Evolutionary conservation across 768 basidiomycete genomes (phyloP).

Genomic region (Rhodotorula toruloides): DNA sequence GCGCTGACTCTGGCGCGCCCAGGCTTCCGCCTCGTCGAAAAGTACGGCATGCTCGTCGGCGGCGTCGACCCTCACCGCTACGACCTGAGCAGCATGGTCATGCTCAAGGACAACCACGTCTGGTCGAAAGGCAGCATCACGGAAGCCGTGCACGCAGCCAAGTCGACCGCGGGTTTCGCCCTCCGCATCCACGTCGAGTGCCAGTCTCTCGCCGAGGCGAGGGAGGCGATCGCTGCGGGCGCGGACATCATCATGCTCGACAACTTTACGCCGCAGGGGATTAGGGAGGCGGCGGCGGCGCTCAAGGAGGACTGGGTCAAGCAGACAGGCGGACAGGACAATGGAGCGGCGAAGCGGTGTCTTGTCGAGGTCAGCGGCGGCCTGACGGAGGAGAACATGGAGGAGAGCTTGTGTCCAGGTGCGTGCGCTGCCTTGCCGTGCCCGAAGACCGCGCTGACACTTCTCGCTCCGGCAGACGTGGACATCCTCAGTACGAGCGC

Average conservation of each 20-base stretch:
- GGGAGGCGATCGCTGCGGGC: conserved; percentile 94
- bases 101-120: conserved; percentile 99
- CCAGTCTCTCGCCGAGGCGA: conserved; percentile 76
- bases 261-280: conserved; percentile 50
- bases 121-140: conserved; percentile 97
- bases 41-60: conserved; percentile 97
- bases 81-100: conserved; percentile 98
- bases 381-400: conserved; percentile 80
- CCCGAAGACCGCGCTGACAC: background rate
- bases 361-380: conserved; percentile 90
- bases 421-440: conserved; percentile 41
- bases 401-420: conserved; percentile 77
- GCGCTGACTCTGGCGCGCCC: conserved; percentile 46
- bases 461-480: conserved; percentile 59
- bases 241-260: conserved; percentile 45
- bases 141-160: conserved; percentile 75
- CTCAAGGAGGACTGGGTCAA: conserved; percentile 75
- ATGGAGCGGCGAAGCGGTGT: conserved; percentile 52
- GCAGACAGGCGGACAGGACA: conserved; percentile 5
- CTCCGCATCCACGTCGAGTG: conserved; percentile 92
- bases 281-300: conserved; percentile 62
- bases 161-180: conserved; percentile 83
- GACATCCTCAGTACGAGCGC: conserved; percentile 89
- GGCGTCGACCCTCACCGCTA: conserved; percentile 93
- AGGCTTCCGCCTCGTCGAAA: conserved; percentile 89